Evolutionary conservation across 2,329 filamentous ascomycete genomes (phyloP).

Genomic region (Mycogone perniciosa): DNA sequence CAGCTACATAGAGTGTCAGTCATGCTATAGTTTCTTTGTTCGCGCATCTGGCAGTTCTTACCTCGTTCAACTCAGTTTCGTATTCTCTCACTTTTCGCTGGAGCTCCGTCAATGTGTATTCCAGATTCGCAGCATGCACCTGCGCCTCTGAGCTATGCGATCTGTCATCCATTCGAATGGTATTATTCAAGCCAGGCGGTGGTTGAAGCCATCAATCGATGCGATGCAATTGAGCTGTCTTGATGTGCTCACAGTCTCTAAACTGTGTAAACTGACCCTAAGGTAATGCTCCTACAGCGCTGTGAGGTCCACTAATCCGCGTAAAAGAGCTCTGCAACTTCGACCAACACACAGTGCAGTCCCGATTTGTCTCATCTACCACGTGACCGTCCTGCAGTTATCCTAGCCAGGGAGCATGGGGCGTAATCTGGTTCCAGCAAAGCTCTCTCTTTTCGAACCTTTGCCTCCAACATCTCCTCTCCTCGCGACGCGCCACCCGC

Average conservation of each 20-base stretch:
- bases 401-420: conserved; percentile 3
- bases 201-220: not conserved
- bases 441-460: conserved; percentile 4
- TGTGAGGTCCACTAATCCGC: not conserved
- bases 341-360: not conserved
- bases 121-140: conserved; percentile 44
- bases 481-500: conserved; percentile 6
- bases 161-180: conserved; percentile 19
- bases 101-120: conserved; percentile 62
- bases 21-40: not conserved
- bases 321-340: too few species aligned
- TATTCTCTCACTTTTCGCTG: conserved; percentile 51
- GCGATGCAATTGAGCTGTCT: not conserved
- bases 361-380: not conserved
- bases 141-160: conserved; percentile 22
- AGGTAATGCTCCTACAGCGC: not conserved
- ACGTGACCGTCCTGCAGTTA: conserved; percentile 3
- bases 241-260: not conserved
- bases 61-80: conserved; percentile 43
- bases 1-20: conserved; percentile 19
- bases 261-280: not conserved
- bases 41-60: conserved; percentile 19
- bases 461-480: not conserved
- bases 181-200: not conserved
- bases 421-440: conserved; percentile 4